These are phyloP conservation scores for Drechslerella coelobrocha DNA, from an alignment of 2,329 filamentous ascomycete species.

Conservation along the genomic window DNA sequence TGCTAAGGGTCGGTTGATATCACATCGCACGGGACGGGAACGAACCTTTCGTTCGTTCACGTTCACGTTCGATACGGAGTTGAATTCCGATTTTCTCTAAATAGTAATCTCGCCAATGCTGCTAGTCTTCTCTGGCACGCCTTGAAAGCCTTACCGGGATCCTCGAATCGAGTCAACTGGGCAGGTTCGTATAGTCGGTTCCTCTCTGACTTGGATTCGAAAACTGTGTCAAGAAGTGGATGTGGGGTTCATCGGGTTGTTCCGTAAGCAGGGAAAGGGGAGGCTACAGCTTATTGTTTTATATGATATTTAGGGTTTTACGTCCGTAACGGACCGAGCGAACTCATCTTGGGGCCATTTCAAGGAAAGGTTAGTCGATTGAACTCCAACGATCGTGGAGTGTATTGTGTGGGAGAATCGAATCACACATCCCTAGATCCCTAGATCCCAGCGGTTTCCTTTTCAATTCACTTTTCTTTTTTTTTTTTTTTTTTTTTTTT, in stretches of 20 bases:
- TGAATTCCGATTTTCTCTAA: no score
- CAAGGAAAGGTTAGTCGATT: conserved; percentile 69
- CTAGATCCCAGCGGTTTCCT: no score
- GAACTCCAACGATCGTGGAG: no score
- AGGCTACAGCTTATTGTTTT: conserved; percentile 15
- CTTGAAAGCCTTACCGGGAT: conserved; percentile 72
- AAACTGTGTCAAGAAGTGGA: no score
- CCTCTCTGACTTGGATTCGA: no score
- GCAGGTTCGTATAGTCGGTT: conserved; percentile 62
- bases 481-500: neutral
- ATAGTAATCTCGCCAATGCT: conserved; percentile 78
- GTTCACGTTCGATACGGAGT: no score
- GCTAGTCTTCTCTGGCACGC: conserved; percentile 81
- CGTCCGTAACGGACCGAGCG: conserved; percentile 65
- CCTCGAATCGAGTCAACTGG: conserved; percentile 77
- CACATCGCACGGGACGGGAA: neutral
- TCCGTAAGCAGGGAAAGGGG: neutral
- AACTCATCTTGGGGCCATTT: conserved; percentile 79
- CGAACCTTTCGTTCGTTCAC: no score
- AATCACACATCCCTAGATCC: no score
- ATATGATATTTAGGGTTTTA: conserved; percentile 69
- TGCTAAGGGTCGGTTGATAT: neutral
- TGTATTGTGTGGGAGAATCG: no score
- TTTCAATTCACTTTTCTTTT: neutral
- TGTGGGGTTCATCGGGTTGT: neutral